These are phyloP conservation scores for Xylaria hypoxylon DNA, from an alignment of 2,329 filamentous ascomycete genomes.

Conservation along the genomic window DNA sequence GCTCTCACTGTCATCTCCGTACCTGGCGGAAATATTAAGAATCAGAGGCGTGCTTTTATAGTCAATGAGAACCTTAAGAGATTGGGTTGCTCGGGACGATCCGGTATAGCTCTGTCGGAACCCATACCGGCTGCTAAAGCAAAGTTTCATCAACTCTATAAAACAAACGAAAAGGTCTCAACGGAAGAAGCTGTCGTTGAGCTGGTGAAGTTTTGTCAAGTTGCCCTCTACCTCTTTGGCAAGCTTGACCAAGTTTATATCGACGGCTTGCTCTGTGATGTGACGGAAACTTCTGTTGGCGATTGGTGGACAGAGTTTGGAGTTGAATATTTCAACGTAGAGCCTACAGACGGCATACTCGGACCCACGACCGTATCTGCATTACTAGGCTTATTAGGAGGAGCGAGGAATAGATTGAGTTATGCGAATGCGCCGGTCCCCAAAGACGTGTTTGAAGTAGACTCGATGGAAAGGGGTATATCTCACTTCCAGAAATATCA, in stretches of 20 bases:
- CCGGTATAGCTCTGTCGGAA: conserved; percentile 81
- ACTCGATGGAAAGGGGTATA: conserved; percentile 84
- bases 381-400: conserved; percentile 87
- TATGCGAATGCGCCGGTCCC: conserved; percentile 84
- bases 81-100: conserved; percentile 89
- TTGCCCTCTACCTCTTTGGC: conserved; percentile 87
- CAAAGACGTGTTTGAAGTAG: conserved; percentile 92
- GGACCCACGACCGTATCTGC: conserved; percentile 93
- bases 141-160: conserved; percentile 93
- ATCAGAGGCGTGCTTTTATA: conserved; percentile 85
- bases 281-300: conserved; percentile 88
- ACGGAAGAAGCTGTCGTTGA: conserved; percentile 85
- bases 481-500: conserved; percentile 90
- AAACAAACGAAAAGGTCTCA: conserved; percentile 83
- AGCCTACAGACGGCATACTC: conserved; percentile 91
- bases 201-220: conserved; percentile 90
- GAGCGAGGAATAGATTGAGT: conserved; percentile 88
- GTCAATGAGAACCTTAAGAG: conserved; percentile 96
- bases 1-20: conserved; percentile 91
- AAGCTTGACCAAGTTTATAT: conserved; percentile 89
- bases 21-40: conserved; percentile 84
- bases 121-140: conserved; percentile 85
- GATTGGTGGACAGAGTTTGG: conserved; percentile 98
- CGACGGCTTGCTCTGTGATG: conserved; percentile 91
- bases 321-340: conserved; percentile 89